Base-by-base conservation (phyloP, 805 yeast genomes). In the Candida mattraensis region DNA sequence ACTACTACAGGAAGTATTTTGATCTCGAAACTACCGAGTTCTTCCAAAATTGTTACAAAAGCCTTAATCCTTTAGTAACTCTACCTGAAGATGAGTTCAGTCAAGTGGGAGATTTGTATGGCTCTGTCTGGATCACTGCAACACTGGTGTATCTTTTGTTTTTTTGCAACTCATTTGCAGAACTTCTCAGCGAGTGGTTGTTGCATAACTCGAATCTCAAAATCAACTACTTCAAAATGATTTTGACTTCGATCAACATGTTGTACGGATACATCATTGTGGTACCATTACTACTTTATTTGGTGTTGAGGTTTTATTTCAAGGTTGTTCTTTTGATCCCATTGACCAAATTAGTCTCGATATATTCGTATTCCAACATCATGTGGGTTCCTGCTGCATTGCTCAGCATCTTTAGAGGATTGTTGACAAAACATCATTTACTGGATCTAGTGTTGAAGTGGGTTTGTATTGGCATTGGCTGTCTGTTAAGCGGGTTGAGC, bases 81-180 rank as follows among this genome's bases (percentile, higher is more conserved):
- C 53, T 58, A 7, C 28, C 48, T 10, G 66, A 58, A 21, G 69
- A 51, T 15, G 61, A 44, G 47, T 66, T 47, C 66, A 67, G 69
- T 24, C 67, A 69, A 11, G 39, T 45, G 35, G 76, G 82, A 3
- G 98, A 89, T 52, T 63, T 89, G 35, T 91, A 87, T 58, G 96
- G 96, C 0, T 83, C 94, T 6, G 66, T 87, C 13, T 89, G 98
- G 98, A 79, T 89, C 28, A 84, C 91, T 9, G 87, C 88, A 0
- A 83, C 95, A 0, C 75, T 87, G 32, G 77, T 86, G 1, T 76
- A 85, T 45, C 65, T 81, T 20, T 68, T 86, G 56, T 88, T 88
- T 61, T 79, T 87, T 39, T 73, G 88, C 28, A 75, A 83, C 22
- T 82, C 95, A 0, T 72, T 85, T 14, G 74, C 85, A 3, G 78